Conservation (phyloP, 2,329 filamentous ascomycete genomes). For the Calycina herbarum region DNA sequence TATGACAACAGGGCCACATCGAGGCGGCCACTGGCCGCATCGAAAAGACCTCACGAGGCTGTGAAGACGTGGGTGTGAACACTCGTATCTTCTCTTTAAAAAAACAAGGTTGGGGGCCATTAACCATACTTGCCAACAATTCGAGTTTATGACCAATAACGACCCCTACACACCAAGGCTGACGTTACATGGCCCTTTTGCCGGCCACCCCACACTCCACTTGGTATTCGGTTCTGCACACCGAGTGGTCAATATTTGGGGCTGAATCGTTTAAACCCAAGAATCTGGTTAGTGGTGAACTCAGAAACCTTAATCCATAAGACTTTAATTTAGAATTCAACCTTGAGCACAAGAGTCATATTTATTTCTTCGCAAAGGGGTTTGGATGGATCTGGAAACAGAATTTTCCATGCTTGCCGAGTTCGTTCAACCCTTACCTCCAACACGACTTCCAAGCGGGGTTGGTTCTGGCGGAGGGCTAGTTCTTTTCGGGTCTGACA, state of each 20-base stretch:
- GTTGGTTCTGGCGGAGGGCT: too few species aligned
- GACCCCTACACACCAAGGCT: not conserved
- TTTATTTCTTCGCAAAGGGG: too few species aligned
- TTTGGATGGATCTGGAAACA: too few species aligned
- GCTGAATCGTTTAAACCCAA: not conserved
- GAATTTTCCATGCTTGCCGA: too few species aligned
- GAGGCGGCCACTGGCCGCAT: not conserved
- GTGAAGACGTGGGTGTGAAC: not conserved
- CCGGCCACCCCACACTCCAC: not conserved
- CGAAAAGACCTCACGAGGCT: not conserved
- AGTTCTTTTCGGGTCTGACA: too few species aligned
- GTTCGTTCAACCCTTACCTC: too few species aligned
- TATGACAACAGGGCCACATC: not conserved
- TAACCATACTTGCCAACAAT: not conserved
- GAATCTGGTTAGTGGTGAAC: not conserved
- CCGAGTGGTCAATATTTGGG: not conserved
- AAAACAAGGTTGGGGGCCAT: not conserved
- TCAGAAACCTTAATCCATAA: not conserved
- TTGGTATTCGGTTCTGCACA: not conserved
- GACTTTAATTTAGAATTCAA: not conserved
- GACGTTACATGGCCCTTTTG: not conserved
- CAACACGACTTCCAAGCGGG: too few species aligned
- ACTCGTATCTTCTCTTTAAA: constrained; percentile 1
- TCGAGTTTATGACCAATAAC: not conserved
- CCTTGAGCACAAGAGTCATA: too few species aligned